Percentiles rank a stretch among this genome's conserved stretches.
Conservation (phyloP, 768 basidiomycete genomes). For the Russula olivacea region DNA sequence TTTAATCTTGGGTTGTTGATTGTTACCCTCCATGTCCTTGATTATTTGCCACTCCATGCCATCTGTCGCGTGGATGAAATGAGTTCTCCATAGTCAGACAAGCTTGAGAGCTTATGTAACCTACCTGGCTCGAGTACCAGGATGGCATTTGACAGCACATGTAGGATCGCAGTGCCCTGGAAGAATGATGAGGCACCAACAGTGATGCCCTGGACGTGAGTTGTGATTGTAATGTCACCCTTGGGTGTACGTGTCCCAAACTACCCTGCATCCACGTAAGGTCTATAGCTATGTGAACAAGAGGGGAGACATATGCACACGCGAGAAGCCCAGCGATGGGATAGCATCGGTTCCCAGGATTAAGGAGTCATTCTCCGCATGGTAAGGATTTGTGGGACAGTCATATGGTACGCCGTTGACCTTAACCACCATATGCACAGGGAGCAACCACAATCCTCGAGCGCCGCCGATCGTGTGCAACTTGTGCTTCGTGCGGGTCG, state of each 20-base stretch:
- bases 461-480: constrained; percentile 73
- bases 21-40: constrained; percentile 71
- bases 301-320: constrained; percentile 43
- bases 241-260: constrained; percentile 58
- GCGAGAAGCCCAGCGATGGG: constrained; percentile 73
- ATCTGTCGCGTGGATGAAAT: constrained; percentile 41
- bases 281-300: constrained; percentile 5
- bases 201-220: constrained; percentile 70
- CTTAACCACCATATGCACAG: constrained; percentile 64
- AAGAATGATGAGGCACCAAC: constrained; percentile 84
- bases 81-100: not conserved
- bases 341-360: constrained; percentile 83
- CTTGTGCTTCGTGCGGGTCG: constrained; percentile 66
- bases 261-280: constrained; percentile 34
- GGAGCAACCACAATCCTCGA: constrained; percentile 78
- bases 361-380: constrained; percentile 61
- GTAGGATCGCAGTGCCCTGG: constrained; percentile 76
- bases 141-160: constrained; percentile 77
- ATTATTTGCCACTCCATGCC: constrained; percentile 80
- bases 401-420: constrained; percentile 56
- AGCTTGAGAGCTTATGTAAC: constrained; percentile 27
- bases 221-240: constrained; percentile 62
- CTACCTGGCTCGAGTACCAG: constrained; percentile 77
- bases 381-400: constrained; percentile 43
- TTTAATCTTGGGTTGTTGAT: constrained; percentile 67